Evolutionary conservation across 371 early-diverging fungal species (phyloP).

Genomic region (Chytridiales sp.): DNA sequence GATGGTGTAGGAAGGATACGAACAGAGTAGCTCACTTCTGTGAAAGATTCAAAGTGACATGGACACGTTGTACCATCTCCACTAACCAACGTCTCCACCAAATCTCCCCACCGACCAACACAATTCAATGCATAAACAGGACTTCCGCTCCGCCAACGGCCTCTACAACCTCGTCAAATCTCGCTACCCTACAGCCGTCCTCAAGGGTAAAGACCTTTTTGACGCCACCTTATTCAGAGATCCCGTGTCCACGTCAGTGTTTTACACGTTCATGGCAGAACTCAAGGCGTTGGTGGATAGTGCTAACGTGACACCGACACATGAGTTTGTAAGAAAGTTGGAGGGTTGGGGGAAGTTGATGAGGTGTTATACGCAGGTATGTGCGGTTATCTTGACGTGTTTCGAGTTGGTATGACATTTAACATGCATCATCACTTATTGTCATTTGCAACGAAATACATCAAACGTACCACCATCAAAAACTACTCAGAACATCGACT

Average conservation of each 20-base stretch:
- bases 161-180: constrained; percentile 73
- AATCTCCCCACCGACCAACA: background rate
- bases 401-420: background rate
- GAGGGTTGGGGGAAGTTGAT: constrained; percentile 69
- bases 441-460: background rate
- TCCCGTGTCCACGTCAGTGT: constrained; percentile 71
- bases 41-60: background rate
- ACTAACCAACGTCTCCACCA: background rate
- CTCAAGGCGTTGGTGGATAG: constrained; percentile 71
- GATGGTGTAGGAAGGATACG: too few species aligned
- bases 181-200: constrained; percentile 68
- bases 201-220: constrained; percentile 93
- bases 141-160: constrained; percentile 49
- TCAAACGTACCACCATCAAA: background rate
- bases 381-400: background rate
- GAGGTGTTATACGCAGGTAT: constrained; percentile 88
- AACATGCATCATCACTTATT: background rate
- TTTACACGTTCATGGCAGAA: constrained; percentile 93
- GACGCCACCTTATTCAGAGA: constrained; percentile 87
- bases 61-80: background rate
- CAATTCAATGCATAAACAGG: too few species aligned
- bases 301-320: constrained; percentile 83
- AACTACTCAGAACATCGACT: constrained; percentile 78
- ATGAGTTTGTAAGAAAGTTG: constrained; percentile 79
- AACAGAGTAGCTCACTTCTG: too few species aligned